Base-by-base conservation (phyloP, 1,284 basidiomycete genomes). In the Naganishia cerealis region DNA sequence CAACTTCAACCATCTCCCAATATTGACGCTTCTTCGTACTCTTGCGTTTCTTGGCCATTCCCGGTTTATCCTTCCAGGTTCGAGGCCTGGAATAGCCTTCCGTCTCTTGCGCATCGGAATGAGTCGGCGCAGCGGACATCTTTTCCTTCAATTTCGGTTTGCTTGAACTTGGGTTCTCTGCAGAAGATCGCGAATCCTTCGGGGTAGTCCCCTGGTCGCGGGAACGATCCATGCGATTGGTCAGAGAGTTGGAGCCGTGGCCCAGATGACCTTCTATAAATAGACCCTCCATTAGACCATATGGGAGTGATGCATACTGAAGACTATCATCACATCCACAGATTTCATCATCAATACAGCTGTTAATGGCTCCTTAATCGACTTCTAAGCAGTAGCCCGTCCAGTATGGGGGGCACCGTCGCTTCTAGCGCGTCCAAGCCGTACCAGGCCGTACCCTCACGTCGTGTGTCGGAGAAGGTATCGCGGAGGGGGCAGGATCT, bases 11-110 rank as follows among this genome's bases (percentile, higher is more conserved):
- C 4, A 54, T 42, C 8, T 63, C 61, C 61, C 61, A 63, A 29
- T 52, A 36, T 16, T 50, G 50, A 10, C 38, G 36, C 24, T 50
- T 33, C 8, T 40, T 53, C 21, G 50, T 40, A 9, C 33, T 38
- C 50, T 63, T 63, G 3, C 61, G 46, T 24, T 63, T 63, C 61
- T 54, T 63, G 8, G 61, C 61, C 61, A 63, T 63, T 63, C 61
- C 61, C 6, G 50, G 61, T 39, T 63, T 63, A 54, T 63, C 61
- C 38, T 63, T 63, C 61, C 61, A 63, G 18, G 52, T 63, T 26
- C 54, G 50, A 4, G 50, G 18, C 21, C 29, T 40, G 12, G 61
- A 54, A 3, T 24, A 24, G 4, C n/a, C 24, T 42, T 24, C 61
- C 9, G 21, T 21, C 16, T 33, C n/a, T 13, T 29, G 33, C 38